phyloP scores from a whole-genome alignment of 371 early-diverging fungal genomes.

The Mortierella sp. region DNA sequence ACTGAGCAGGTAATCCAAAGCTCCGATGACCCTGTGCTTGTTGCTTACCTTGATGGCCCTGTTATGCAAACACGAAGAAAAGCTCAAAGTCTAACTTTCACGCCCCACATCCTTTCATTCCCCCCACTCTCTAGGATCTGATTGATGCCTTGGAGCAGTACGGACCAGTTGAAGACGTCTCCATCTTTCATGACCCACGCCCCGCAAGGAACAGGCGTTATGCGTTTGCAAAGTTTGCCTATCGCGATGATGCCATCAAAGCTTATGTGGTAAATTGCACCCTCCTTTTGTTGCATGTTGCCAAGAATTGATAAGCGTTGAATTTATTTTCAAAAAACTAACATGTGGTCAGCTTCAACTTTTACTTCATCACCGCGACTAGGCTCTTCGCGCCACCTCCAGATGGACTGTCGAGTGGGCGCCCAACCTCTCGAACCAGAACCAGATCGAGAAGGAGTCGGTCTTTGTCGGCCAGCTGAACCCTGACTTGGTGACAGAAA shows the following conservation, averaged over 20 bases:
- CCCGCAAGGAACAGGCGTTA: conserved; percentile 63
- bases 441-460: conserved; percentile 64
- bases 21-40: neutral
- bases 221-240: conserved; percentile 81
- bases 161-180: conserved; percentile 82
- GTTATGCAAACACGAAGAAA: neutral
- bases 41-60: neutral
- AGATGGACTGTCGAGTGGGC: conserved; percentile 83
- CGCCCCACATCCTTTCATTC: neutral
- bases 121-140: conserved; percentile 46
- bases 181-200: conserved; percentile 63
- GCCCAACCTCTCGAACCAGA: conserved; percentile 60
- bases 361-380: neutral
- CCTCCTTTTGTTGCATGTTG: neutral
- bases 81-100: neutral
- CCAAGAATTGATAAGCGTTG: neutral
- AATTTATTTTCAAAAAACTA: neutral
- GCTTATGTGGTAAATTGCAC: conserved; percentile 70
- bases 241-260: conserved; percentile 85
- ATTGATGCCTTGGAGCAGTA: conserved; percentile 58
- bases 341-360: neutral
- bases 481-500: conserved; percentile 61
- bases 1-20: conserved; percentile 57
- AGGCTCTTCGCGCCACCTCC: conserved; percentile 50
- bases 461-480: conserved; percentile 83